Evolutionary conservation across 257 asterid genomes (phyloP).

Genomic region (Capsicum rhomboideum): DNA sequence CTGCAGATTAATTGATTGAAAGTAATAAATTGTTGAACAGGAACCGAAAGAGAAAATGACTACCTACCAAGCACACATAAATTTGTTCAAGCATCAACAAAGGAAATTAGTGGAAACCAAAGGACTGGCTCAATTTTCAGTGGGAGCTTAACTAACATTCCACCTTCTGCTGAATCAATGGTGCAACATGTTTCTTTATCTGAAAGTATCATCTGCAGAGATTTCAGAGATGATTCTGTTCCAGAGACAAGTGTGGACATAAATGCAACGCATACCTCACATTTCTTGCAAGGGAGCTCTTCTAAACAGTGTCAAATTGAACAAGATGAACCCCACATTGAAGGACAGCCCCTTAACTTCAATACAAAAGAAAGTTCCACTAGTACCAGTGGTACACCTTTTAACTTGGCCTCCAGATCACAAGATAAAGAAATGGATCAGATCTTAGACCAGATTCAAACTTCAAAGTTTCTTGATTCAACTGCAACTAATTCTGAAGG

Average conservation of each 20-base stretch:
- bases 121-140: slow-evolving; percentile 15
- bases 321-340: slow-evolving; percentile 1
- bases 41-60: slow-evolving; percentile 18
- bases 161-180: slow-evolving; percentile 18
- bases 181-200: slow-evolving; percentile 16
- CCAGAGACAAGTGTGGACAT: slow-evolving; percentile 18
- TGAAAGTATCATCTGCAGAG: slow-evolving; percentile 18
- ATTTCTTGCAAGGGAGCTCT: neutral
- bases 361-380: neutral
- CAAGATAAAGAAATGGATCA: neutral
- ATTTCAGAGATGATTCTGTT: slow-evolving; percentile 20
- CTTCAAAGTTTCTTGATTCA: slow-evolving; percentile 12
- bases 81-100: slow-evolving; percentile 11
- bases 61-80: slow-evolving; percentile 12
- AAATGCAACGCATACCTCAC: slow-evolving; percentile 2
- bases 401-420: neutral
- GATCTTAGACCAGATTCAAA: neutral
- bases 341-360: neutral
- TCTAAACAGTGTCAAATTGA: slow-evolving; percentile 6
- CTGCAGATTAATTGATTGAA: neutral
- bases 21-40: slow-evolving; percentile 13
- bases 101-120: slow-evolving; percentile 17
- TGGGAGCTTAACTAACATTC: slow-evolving; percentile 5
- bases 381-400: neutral
- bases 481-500: neutral